Evolutionary conservation across 192 early-diverging fungal genomes (phyloP), one percentile per base, ranked within the genome.

Genomic region (Chytriomyces confervae): DNA sequence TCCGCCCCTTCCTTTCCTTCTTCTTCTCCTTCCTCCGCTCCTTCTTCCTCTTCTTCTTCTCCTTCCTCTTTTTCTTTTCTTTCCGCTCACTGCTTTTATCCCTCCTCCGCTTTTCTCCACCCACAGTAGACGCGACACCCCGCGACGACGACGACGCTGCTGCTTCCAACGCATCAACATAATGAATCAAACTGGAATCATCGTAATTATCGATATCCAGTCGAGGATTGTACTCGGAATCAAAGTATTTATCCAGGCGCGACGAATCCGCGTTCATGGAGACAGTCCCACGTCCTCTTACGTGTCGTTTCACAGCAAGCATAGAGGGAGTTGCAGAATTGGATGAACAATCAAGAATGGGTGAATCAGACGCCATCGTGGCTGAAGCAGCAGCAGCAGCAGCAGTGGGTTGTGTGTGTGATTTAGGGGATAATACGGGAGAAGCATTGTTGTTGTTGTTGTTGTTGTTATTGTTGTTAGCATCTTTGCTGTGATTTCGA

Each of bases 131-230:
- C 77, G 47, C 76, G 78, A 10, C 24, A 16, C 45, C 29, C 50
- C 23, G 57, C 65, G n/a, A 48, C 43, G 49, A 53, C 20, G 18
- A 66, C 16, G 29, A n/a, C 43, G 50, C 7, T 50, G 81, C 62
- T 11, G 77, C 82, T 57, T 84, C 78, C 18, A 87, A 13, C 9
- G 78, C 62, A 13, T 78, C 24, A 5, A 86, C 78, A 66, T 85
- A 88, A 18, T 75, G 64, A 3, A 70, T 65, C 45, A 86, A 27
- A 71, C 65, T 83, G 11, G 45, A 50, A 61, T 86, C 86, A 72
- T 85, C 83, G 69, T 85, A 88, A 76, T 88, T 88, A 70, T 83
- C 80, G 23, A 85, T 69, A 72, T 88, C 86, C 4, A 86, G 73
- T 10, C 72, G 36, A 0, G 86, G 85, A 69, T 88, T 77, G 73